A percentile compares a stretch with the other conserved stretches of the same genome.
Evolutionary conservation across 306 rosid genomes (phyloP).

Genomic region (Dalbergia cochinchinensis): DNA sequence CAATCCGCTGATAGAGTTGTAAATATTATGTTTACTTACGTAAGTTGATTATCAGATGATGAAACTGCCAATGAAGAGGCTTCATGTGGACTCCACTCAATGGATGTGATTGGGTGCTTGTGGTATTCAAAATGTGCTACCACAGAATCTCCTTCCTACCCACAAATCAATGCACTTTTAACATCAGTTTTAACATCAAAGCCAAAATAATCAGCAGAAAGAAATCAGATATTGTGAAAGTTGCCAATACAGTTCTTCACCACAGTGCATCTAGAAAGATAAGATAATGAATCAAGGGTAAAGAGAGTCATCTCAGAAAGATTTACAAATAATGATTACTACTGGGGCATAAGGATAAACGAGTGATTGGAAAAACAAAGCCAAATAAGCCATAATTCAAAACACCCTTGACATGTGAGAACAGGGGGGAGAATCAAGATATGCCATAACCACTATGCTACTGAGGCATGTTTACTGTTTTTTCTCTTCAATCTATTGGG

Average conservation of each 20-base stretch:
- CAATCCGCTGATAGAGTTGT: background rate
- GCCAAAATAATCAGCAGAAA: slow-evolving; percentile 13
- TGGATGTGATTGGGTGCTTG: slow-evolving; percentile 87
- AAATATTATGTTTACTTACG: slow-evolving; percentile 62
- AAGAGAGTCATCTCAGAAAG: slow-evolving; percentile 9
- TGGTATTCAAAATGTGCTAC: slow-evolving; percentile 93
- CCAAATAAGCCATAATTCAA: background rate
- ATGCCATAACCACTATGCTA: too few relatives aligned
- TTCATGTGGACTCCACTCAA: slow-evolving; percentile 97
- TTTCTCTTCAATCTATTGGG: background rate
- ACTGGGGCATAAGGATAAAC: background rate
- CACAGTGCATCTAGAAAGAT: slow-evolving; percentile 19
- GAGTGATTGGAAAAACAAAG: slow-evolving; percentile 17
- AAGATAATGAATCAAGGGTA: background rate
- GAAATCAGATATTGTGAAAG: slow-evolving; percentile 18
- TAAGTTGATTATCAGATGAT: slow-evolving; percentile 92
- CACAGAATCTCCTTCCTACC: slow-evolving; percentile 80
- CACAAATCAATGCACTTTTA: slow-evolving; percentile 39
- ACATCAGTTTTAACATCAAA: slow-evolving; percentile 36
- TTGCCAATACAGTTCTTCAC: slow-evolving; percentile 23
- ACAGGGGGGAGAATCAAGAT: background rate
- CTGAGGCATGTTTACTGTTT: background rate
- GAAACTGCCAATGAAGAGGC: slow-evolving; percentile 90
- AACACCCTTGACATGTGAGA: slow-evolving; percentile 5
- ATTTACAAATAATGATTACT: slow-evolving; percentile 14